Base-by-base conservation (phyloP, 1,139 yeast species). In the Pichia sp. region DNA sequence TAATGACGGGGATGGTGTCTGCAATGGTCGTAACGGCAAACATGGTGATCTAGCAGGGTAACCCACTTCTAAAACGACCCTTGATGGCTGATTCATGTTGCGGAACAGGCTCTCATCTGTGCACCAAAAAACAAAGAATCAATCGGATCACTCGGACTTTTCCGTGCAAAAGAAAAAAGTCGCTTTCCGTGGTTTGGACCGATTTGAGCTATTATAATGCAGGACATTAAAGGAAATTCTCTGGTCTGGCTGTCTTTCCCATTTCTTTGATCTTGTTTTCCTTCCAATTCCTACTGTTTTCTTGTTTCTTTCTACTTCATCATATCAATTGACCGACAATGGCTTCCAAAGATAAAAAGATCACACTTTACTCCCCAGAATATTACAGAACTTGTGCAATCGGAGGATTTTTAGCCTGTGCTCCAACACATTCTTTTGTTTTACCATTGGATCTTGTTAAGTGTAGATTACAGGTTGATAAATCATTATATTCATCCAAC, bases 381-480 rank as follows among this genome's bases (percentile, higher is more conserved):
- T 91, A 86, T 71, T 91, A 80, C 71, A 79, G 80, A 47, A 83
- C 96, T 46, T 91, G 97, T 71, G 84, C 95, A 13, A 56, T 88
- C 42, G 98, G 98, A 51, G 98, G 98, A 61, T 76, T 87, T 50
- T 65, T 83, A 58, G 97, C 98, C 4, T 91, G 98, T 75, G 97
- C 97, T 38, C 96, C 96, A 36, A 91, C 98, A 16, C 98, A 91
- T 71, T 83, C 96, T 3, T 80, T 87, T 3, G 95, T 91, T 36
- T 87, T 96, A 8, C 98, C 98, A 5, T 77, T 91, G 57, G 98
- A 91, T 72, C 75, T 91, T 58, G 95, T 91, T 67, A 91, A 91
- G 73, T 86, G 95, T 73, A 84, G 97, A 67, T 76, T 95, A 62
- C 97, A 91, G 71, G 96, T 90, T 45, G 79, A 87, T 69, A 71